Evolutionary conservation across 2,329 filamentous ascomycete species (phyloP).

Genomic region (Aspergillus sp.): DNA sequence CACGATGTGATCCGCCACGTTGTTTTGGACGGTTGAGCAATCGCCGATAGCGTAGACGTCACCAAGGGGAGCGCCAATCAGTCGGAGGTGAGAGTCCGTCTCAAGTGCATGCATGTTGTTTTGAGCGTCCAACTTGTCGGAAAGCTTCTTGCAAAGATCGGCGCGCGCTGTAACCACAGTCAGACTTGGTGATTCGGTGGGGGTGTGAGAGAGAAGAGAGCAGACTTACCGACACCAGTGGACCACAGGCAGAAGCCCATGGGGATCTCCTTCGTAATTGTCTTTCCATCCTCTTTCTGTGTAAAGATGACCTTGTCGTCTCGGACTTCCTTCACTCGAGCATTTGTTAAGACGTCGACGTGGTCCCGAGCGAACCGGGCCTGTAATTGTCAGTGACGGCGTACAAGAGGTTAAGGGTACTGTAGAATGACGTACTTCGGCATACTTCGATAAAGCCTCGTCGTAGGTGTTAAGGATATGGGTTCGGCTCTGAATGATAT

Average conservation of each 20-base stretch:
- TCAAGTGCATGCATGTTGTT: conserved; percentile 90
- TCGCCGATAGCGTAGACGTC: conserved; percentile 97
- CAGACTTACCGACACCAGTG: conserved; percentile 69
- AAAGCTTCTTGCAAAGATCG: conserved; percentile 72
- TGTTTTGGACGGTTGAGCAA: conserved; percentile 96
- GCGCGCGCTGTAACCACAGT: conserved; percentile 60
- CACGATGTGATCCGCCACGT: conserved; percentile 86
- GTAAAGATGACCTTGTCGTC: conserved; percentile 84
- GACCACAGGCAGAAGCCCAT: conserved; percentile 98
- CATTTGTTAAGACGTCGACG: conserved; percentile 88
- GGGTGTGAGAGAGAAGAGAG: not conserved
- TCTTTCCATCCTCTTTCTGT: conserved; percentile 73
- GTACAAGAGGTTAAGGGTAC: not conserved
- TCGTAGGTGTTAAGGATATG: conserved; percentile 99
- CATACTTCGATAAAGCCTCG: conserved; percentile 87
- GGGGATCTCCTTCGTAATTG: conserved; percentile 87
- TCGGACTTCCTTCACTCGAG: conserved; percentile 85
- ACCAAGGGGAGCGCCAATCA: conserved; percentile 84
- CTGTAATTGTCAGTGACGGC: conserved; percentile 22
- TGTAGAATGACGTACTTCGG: conserved; percentile 57
- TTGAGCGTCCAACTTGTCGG: conserved; percentile 74
- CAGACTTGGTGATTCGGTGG: conserved; percentile 4
- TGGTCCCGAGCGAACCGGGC: conserved; percentile 86
- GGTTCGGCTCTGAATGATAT: conserved; percentile 89
- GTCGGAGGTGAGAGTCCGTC: conserved; percentile 87